Conservation (phyloP, 208 protist species). For the Crithidia bombi region DNA sequence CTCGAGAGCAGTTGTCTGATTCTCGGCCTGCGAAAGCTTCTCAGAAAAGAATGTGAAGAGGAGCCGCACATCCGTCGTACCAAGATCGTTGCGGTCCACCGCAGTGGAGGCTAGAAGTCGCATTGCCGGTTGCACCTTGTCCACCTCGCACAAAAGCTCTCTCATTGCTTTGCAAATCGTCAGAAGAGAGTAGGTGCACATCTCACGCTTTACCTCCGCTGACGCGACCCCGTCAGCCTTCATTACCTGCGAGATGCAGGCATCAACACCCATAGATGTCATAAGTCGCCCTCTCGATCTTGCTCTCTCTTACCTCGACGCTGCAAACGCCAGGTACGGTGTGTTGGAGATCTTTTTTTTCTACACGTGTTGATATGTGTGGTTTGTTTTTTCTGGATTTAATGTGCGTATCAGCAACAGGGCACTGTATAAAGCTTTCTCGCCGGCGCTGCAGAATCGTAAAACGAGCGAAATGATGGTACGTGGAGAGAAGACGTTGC, state of each 20-base stretch:
- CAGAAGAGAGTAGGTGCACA: slow-evolving; percentile 50
- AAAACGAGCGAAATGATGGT: too few relatives aligned
- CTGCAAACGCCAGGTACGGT: too few relatives aligned
- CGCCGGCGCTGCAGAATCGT: too few relatives aligned
- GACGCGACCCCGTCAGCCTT: slow-evolving; percentile 30
- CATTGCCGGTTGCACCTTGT: slow-evolving; percentile 50
- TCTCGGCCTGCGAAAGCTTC: slow-evolving; percentile 46
- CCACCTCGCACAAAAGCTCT: slow-evolving; percentile 44
- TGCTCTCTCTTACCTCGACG: neutral
- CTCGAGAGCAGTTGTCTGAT: slow-evolving; percentile 39
- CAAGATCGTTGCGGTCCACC: slow-evolving; percentile 31
- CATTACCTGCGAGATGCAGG: slow-evolving; percentile 38
- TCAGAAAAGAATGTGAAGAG: slow-evolving; percentile 60
- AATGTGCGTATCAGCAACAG: too few relatives aligned
- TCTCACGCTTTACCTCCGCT: slow-evolving; percentile 33
- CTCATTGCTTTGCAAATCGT: slow-evolving; percentile 50
- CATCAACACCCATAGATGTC: slow-evolving; percentile 15
- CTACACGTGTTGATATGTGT: too few relatives aligned
- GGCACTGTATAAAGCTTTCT: too few relatives aligned
- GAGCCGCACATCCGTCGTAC: slow-evolving; percentile 41
- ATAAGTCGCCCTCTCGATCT: neutral
- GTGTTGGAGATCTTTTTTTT: too few relatives aligned
- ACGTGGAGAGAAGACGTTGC: too few relatives aligned
- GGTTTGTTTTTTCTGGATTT: too few relatives aligned
- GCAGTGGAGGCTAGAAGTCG: slow-evolving; percentile 44